A percentile compares a stretch with the other conserved stretches of the same genome.
phyloP scores from a whole-genome alignment of 495 filamentous ascomycete genomes.

The Penicillium samsonianum region DNA sequence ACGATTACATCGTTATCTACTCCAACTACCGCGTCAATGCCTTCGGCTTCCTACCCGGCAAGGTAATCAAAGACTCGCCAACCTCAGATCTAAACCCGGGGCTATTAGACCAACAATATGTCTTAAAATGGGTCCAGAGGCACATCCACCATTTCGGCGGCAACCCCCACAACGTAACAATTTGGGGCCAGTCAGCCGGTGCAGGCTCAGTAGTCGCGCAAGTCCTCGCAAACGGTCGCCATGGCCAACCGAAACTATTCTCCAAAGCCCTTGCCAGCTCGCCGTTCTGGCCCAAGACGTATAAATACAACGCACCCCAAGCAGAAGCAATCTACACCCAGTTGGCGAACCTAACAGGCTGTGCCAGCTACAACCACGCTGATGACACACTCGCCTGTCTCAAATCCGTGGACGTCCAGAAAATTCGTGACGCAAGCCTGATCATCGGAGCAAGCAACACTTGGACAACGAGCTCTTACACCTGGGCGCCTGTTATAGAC shows the following conservation, averaged over 20 bases:
- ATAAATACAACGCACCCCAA: conserved; percentile 49
- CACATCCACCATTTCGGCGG: conserved; percentile 55
- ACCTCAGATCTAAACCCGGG: conserved; percentile 54
- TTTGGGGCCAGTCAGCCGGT: conserved; percentile 57
- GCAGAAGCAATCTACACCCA: conserved; percentile 52
- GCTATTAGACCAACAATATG: conserved; percentile 51
- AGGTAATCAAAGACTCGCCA: conserved; percentile 47
- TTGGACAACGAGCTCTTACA: conserved; percentile 55
- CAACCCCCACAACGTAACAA: conserved; percentile 50
- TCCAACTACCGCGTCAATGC: conserved; percentile 59
- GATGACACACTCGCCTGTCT: conserved; percentile 48
- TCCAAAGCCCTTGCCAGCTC: conserved; percentile 58
- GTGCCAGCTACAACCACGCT: conserved; percentile 26
- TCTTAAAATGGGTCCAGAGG: conserved; percentile 55
- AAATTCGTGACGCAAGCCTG: conserved; percentile 49
- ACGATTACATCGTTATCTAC: conserved; percentile 55
- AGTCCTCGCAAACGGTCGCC: conserved; percentile 49
- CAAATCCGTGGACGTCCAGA: conserved; percentile 51
- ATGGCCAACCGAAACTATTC: conserved; percentile 42
- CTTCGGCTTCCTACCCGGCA: conserved; percentile 59
- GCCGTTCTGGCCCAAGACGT: conserved; percentile 64
- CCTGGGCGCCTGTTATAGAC: conserved; percentile 62
- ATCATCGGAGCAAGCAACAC: conserved; percentile 46
- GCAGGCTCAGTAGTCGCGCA: conserved; percentile 58
- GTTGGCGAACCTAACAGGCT: conserved; percentile 48